Evolutionary conservation across 768 basidiomycete genomes (phyloP).

Genomic region (Lentinus brumalis): DNA sequence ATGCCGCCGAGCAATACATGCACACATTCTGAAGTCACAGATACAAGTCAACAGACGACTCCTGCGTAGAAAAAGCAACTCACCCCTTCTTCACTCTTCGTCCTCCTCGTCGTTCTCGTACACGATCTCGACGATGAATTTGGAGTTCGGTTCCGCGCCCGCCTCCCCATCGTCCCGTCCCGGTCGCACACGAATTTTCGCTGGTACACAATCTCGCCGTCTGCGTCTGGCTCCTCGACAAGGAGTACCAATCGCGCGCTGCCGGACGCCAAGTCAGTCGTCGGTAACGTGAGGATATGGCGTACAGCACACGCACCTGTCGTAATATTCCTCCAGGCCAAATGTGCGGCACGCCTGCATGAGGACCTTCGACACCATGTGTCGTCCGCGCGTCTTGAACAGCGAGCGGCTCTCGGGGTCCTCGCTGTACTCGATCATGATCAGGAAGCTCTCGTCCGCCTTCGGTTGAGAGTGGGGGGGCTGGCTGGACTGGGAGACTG

Average conservation of each 20-base stretch:
- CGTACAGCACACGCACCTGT: conserved; percentile 10
- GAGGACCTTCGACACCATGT: conserved; percentile 44
- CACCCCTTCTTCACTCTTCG: not conserved
- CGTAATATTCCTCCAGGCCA: conserved; percentile 30
- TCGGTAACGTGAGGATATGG: not conserved
- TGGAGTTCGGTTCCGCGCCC: conserved; percentile 17
- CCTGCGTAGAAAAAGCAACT: not conserved
- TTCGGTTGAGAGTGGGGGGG: not conserved
- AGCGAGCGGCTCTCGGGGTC: conserved; percentile 23
- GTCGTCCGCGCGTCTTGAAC: conserved; percentile 47
- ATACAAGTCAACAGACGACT: too few relatives aligned
- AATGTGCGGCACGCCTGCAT: conserved; percentile 44
- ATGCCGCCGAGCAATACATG: too few relatives aligned
- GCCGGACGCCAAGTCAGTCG: not conserved
- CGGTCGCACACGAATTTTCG: conserved; percentile 14
- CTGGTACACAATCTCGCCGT: conserved; percentile 14
- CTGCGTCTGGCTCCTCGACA: conserved; percentile 15
- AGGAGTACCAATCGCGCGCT: conserved; percentile 18
- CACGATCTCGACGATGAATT: conserved; percentile 19
- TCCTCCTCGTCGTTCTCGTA: conserved; percentile 5
- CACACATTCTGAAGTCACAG: not conserved
- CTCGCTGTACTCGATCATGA: conserved; percentile 22
- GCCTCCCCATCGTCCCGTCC: conserved; percentile 22
- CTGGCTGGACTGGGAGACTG: not conserved
- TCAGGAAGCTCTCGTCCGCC: conserved; percentile 22